Base-by-base conservation (phyloP, 1,139 yeast species). In the Pichia sp. region DNA sequence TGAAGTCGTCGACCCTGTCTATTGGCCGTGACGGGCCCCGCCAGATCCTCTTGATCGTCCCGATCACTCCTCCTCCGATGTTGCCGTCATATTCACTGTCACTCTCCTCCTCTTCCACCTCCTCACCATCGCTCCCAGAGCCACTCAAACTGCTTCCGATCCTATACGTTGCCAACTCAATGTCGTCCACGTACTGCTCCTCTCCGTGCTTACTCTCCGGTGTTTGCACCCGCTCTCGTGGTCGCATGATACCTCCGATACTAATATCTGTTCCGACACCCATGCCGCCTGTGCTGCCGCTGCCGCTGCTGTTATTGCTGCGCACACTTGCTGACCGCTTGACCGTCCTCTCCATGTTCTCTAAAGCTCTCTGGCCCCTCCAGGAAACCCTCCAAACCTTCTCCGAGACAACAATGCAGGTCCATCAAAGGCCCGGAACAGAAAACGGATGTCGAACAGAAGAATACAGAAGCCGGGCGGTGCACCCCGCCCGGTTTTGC, bases 21-120 rank as follows among this genome's bases (percentile, higher is more conserved):
- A 30, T 9, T 10, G 55, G 47, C n/a, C 26, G 6, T n/a, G 36
- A 18, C 3, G 55, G 48, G 3, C 55, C 55, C 10, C 41, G 10
- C 39, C 42, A 49, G 3, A 44, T 19, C 16, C 26, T 22, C 19
- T 4, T 4, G 13, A 30, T 9, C 18, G 23, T 19, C 13, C 19
- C 36, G 26, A 26, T 8, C 3, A 16, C 22, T 5, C 21, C 28
- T 25, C 9, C 28, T 25, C 28, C 9, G 28, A 9, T 9, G 28
- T 9, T 9, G 9, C 13, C 19, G 13, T 42, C 21, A 25, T 9
- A 7, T 13, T 16, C 22, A 22, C 12, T 8, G 13, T 26, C 34
- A 13, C 31, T 16, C 12, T 21, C 7, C 10, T 22, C 44, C 9
- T 9, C 30, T 41, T 16, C n/a, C 13, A 5, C 37, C 9, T 34